phyloP scores from a whole-genome alignment of 2,329 filamentous ascomycete species.

The Trichoderma breve region DNA sequence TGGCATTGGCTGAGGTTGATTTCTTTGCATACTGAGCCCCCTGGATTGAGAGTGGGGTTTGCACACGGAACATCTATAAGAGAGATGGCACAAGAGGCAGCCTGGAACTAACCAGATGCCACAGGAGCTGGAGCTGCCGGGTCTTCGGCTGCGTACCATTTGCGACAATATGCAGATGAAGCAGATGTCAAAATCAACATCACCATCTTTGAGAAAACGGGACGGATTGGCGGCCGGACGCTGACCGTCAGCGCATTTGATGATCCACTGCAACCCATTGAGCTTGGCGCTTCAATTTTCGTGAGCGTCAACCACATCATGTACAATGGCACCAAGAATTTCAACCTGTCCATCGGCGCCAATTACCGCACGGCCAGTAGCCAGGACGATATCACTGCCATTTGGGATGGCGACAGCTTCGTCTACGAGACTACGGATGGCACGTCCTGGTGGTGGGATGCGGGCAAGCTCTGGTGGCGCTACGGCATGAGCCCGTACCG shows the following conservation, averaged over 20 bases:
- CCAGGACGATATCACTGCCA: slow-evolving; percentile 60
- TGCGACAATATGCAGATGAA: slow-evolving; percentile 67
- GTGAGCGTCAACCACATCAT: slow-evolving; percentile 82
- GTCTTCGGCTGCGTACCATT: slow-evolving; percentile 80
- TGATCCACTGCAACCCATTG: slow-evolving; percentile 66
- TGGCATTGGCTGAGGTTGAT: not conserved
- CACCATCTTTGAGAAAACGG: slow-evolving; percentile 80
- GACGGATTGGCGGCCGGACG: slow-evolving; percentile 78
- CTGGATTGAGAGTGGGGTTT: not conserved
- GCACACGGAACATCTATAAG: not conserved
- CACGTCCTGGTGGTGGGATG: slow-evolving; percentile 72
- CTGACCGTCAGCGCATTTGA: slow-evolving; percentile 79
- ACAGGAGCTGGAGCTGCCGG: slow-evolving; percentile 86
- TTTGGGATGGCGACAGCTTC: slow-evolving; percentile 80
- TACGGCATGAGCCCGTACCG: slow-evolving; percentile 79
- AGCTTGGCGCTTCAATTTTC: slow-evolving; percentile 91
- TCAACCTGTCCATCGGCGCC: slow-evolving; percentile 62
- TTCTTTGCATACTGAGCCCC: not conserved
- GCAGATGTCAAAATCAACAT: slow-evolving; percentile 67
- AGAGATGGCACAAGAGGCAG: not conserved
- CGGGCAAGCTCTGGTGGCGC: slow-evolving; percentile 75
- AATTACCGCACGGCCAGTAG: slow-evolving; percentile 44
- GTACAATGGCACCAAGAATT: slow-evolving; percentile 66
- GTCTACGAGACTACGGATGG: slow-evolving; percentile 63
- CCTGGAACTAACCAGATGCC: not conserved